Percentiles rank a stretch among this genome's conserved stretches.
Conservation (phyloP, 2,329 filamentous ascomycete genomes). For the Chalaropsis ovoidea region DNA sequence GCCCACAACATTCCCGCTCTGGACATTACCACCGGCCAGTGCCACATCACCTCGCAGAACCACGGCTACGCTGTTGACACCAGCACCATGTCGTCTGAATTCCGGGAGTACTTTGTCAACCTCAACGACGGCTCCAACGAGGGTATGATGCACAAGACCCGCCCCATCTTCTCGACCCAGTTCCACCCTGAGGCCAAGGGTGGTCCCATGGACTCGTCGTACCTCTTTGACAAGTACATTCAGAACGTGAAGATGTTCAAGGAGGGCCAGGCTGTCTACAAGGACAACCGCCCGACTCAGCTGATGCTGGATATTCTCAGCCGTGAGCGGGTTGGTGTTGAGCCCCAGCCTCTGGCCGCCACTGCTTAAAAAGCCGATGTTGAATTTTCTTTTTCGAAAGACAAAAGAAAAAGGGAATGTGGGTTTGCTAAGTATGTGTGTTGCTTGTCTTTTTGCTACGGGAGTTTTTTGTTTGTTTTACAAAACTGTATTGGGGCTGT, state of each 20-base stretch:
- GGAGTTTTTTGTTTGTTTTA: neutral
- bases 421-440: neutral
- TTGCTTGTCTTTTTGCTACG: conserved; percentile 11
- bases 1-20: conserved; percentile 96
- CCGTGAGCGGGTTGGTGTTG: conserved; percentile 90
- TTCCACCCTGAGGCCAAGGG: conserved; percentile 99
- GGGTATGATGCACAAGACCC: conserved; percentile 90
- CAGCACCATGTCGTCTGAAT: conserved; percentile 68
- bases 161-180: conserved; percentile 95
- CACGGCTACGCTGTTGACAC: conserved; percentile 94
- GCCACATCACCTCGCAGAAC: conserved; percentile 98
- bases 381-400: conserved; percentile 6
- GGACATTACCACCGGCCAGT: conserved; percentile 88
- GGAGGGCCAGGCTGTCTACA: conserved; percentile 64
- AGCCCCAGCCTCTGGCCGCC: conserved; percentile 51
- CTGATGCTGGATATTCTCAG: conserved; percentile 82
- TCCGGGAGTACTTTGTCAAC: conserved; percentile 98
- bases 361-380: conserved; percentile 33
- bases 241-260: conserved; percentile 85
- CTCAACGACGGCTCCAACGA: conserved; percentile 96
- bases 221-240: conserved; percentile 93
- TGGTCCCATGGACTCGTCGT: conserved; percentile 87
- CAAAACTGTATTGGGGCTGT: conserved; percentile 13
- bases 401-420: neutral
- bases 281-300: conserved; percentile 78